Percentiles rank a stretch among this genome's conserved stretches.
Conservation (phyloP, 805 yeast genomes). For the Yamadazyma laniorum region DNA sequence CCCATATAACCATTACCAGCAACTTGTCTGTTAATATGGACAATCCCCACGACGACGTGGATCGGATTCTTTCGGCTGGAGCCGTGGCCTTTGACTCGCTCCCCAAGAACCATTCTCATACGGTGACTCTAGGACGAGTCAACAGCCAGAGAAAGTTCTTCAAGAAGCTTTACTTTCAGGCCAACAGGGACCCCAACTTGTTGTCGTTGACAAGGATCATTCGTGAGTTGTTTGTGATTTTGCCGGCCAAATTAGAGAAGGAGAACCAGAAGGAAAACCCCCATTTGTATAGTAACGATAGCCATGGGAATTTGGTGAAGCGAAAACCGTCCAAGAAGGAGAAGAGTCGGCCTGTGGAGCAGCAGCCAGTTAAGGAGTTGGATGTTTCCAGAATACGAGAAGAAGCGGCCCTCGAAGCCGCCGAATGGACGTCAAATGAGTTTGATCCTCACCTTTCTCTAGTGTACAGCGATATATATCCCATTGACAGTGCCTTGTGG, state of each 20-base stretch:
- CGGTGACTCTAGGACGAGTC: slow-evolving; percentile 42
- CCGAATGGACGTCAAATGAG: slow-evolving; percentile 53
- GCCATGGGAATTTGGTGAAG: slow-evolving; percentile 23
- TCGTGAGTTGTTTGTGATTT: slow-evolving; percentile 53
- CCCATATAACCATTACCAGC: slow-evolving; percentile 77
- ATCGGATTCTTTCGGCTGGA: slow-evolving; percentile 55
- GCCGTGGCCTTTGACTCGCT: slow-evolving; percentile 51
- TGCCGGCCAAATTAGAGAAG: slow-evolving; percentile 38
- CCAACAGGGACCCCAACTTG: slow-evolving; percentile 44
- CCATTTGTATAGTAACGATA: slow-evolving; percentile 36
- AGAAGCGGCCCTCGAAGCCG: slow-evolving; percentile 48
- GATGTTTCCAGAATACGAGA: slow-evolving; percentile 32
- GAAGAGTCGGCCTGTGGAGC: slow-evolving; percentile 3
- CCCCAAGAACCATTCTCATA: slow-evolving; percentile 38
- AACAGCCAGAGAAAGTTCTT: slow-evolving; percentile 49
- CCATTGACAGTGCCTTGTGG: slow-evolving; percentile 64
- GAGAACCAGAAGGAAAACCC: slow-evolving; percentile 38
- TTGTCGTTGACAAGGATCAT: slow-evolving; percentile 54
- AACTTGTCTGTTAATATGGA: slow-evolving; percentile 45
- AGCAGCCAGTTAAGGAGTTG: slow-evolving; percentile 18
- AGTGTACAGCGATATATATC: slow-evolving; percentile 62
- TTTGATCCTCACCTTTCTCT: slow-evolving; percentile 74
- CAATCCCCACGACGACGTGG: slow-evolving; percentile 53
- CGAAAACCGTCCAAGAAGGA: slow-evolving; percentile 24
- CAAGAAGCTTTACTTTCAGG: slow-evolving; percentile 54